Percentiles rank a stretch among this genome's conserved stretches.
These are phyloP conservation scores for Penicillium capsulatum DNA, from an alignment of 2,329 filamentous ascomycete species.

Conservation along the genomic window DNA sequence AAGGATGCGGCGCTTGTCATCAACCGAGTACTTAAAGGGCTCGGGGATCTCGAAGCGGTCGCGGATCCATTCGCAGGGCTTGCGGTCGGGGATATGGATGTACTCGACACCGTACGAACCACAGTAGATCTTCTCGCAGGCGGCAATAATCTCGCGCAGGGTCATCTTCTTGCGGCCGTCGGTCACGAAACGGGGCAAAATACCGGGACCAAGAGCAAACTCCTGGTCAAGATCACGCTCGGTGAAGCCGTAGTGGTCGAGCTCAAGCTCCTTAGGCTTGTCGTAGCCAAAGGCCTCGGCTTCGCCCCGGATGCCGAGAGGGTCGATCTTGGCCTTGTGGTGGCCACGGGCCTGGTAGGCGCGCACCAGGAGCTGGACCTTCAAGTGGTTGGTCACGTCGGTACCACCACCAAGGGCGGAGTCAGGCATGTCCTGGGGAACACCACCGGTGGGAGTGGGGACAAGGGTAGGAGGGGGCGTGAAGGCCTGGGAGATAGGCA, in stretches of 20 bases:
- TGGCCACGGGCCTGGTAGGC: slow-evolving; percentile 97
- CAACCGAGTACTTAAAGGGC: slow-evolving; percentile 95
- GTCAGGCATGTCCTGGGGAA: slow-evolving; percentile 68
- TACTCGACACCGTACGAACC: slow-evolving; percentile 98
- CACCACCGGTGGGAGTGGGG: slow-evolving; percentile 72
- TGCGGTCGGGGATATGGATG: slow-evolving; percentile 96
- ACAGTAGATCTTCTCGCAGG: slow-evolving; percentile 94
- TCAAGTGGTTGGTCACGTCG: slow-evolving; percentile 92
- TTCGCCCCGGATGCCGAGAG: slow-evolving; percentile 86
- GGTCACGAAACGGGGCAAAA: slow-evolving; percentile 86
- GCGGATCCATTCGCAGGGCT: slow-evolving; percentile 97
- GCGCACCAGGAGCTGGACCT: slow-evolving; percentile 93
- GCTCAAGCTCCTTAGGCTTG: slow-evolving; percentile 85
- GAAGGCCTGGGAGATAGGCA: slow-evolving; percentile 97
- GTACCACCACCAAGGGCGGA: slow-evolving; percentile 65
- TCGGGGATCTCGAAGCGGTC: slow-evolving; percentile 90
- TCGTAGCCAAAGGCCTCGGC: slow-evolving; percentile 77
- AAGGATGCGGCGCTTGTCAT: slow-evolving; percentile 96
- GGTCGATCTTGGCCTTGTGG: slow-evolving; percentile 97
- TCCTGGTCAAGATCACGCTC: slow-evolving; percentile 91
- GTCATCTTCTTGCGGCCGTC: slow-evolving; percentile 93
- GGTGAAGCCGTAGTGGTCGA: slow-evolving; percentile 91
- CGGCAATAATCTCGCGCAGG: slow-evolving; percentile 83
- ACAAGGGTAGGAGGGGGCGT: slow-evolving; percentile 90
- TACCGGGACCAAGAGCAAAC: slow-evolving; percentile 88